phyloP scores from a whole-genome alignment of 108 stramenopile species.

The Cylindrotheca fusiformis region DNA sequence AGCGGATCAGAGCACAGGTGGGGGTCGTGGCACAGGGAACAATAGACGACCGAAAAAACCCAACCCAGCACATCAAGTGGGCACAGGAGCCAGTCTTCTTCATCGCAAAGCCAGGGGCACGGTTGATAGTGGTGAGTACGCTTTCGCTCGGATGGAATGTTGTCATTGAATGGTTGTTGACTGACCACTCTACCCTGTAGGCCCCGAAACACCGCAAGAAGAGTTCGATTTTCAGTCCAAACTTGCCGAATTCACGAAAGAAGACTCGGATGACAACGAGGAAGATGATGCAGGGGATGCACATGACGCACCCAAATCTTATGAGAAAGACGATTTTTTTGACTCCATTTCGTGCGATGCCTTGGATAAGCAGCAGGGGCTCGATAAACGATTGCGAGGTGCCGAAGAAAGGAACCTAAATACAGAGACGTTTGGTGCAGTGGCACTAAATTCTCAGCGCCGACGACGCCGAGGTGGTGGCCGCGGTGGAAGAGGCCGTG shows the following conservation, averaged over 20 bases:
- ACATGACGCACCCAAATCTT: slow-evolving; percentile 25
- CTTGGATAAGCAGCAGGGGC: slow-evolving; percentile 61
- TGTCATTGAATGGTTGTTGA: neutral
- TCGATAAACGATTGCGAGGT: slow-evolving; percentile 80
- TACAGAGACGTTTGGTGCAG: slow-evolving; percentile 87
- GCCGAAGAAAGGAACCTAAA: slow-evolving; percentile 72
- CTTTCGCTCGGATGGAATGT: too few relatives aligned
- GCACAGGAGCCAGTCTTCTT: slow-evolving; percentile 76
- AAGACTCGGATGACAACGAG: slow-evolving; percentile 19
- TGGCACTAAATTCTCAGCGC: slow-evolving; percentile 53
- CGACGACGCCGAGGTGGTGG: slow-evolving; percentile 52
- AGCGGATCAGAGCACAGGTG: slow-evolving; percentile 14
- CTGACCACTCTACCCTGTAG: slow-evolving; percentile 1
- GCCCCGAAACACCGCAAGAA: slow-evolving; percentile 35
- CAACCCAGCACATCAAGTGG: slow-evolving; percentile 37
- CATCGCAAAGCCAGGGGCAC: slow-evolving; percentile 67
- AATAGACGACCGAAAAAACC: slow-evolving; percentile 14
- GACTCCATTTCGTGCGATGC: slow-evolving; percentile 85
- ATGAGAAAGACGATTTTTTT: slow-evolving; percentile 84
- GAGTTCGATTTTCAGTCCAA: slow-evolving; percentile 83
- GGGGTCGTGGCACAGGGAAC: slow-evolving; percentile 19
- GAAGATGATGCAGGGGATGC: slow-evolving; percentile 31
- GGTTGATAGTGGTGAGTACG: slow-evolving; percentile 50
- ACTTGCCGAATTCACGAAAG: slow-evolving; percentile 65
- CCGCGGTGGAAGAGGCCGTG: slow-evolving; percentile 44